A percentile compares a stretch with the other conserved stretches of the same genome.
Conservation (phyloP, 2,329 filamentous ascomycete species). For the Fusarium pseudocircinatum region DNA sequence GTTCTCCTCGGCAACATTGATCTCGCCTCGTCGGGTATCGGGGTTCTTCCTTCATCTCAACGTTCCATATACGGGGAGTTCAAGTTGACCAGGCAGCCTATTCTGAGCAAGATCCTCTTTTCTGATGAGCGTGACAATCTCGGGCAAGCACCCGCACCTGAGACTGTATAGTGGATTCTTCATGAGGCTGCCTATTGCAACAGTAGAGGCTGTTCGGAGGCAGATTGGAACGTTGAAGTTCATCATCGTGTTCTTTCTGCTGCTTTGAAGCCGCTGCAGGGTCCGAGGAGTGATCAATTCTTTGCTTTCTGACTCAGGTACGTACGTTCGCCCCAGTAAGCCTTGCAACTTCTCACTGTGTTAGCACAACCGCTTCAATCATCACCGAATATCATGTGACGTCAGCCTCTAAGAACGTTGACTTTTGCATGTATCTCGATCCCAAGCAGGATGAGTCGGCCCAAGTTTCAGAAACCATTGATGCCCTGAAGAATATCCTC, state of each 20-base stretch:
- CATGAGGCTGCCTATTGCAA: neutral
- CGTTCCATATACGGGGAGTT: constrained; percentile 2
- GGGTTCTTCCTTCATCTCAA: neutral
- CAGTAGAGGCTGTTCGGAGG: neutral
- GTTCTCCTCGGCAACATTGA: neutral
- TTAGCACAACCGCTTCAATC: neutral
- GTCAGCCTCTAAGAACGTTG: neutral
- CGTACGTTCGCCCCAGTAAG: accelerated
- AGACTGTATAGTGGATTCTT: neutral
- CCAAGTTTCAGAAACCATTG: neutral
- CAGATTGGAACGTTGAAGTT: neutral
- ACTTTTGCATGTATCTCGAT: neutral
- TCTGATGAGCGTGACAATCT: neutral
- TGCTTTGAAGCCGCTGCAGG: neutral
- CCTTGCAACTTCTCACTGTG: neutral
- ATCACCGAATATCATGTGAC: neutral
- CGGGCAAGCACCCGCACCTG: neutral
- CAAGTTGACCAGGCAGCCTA: neutral
- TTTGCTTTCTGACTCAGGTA: neutral
- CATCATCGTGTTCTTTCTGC: neutral
- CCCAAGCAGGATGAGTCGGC: neutral
- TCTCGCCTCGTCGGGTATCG: neutral
- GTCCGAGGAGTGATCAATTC: neutral
- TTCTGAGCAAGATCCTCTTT: neutral
- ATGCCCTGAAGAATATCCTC: neutral